Base-by-base conservation (phyloP, 345 rosid genomes). In the Pistacia atlantica region DNA sequence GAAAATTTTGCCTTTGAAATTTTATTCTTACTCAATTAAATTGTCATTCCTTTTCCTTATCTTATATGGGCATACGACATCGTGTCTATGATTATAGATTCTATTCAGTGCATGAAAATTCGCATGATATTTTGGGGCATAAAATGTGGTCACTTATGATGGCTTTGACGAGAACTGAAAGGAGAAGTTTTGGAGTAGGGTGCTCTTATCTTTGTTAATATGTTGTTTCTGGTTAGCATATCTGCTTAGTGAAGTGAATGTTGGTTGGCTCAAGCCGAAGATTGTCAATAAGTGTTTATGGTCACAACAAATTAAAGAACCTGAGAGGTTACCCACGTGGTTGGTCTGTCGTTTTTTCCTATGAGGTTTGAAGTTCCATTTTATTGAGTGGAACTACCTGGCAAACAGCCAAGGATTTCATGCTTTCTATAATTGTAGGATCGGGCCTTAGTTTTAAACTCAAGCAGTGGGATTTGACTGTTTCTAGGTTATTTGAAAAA, bases 191-290 rank as follows among this genome's bases (percentile, higher is more conserved):
- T 76, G 35, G 16, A 37, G 35, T 59, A n/a, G 38, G 60, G 48
- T 55, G 60, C 10, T 8, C 42, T 38, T 38, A 38, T 38, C 5
- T 4, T 38, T 38, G 42, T 38, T 38, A 38, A 38, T 6, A 2
- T 12, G 33, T 31, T 54, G 51, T 48, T 46, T 22, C 54, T 48
- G 14, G 62, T 69, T 54, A 37, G 75, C 48, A 33, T 35, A 70
- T 9, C 74, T 70, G 48, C 17, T 5, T 16, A n/a, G 33, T 70
- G 31, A 37, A 69, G 45, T 69, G 61, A 69, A 69, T 54, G 28
- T 8, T 25, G 16, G 22, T 20, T 71, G 74, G 75, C 3, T n/a
- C 33, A 71, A 11, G 33, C 13, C 38, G 4, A 33, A 69, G 62
- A 31, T 69, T 69, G 31, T 69, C 20, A 18, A 13, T 35, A 22